These are phyloP conservation scores for Litsea cubeba DNA, from an alignment of 164 flowering plant genomes.

Conservation along the genomic window DNA sequence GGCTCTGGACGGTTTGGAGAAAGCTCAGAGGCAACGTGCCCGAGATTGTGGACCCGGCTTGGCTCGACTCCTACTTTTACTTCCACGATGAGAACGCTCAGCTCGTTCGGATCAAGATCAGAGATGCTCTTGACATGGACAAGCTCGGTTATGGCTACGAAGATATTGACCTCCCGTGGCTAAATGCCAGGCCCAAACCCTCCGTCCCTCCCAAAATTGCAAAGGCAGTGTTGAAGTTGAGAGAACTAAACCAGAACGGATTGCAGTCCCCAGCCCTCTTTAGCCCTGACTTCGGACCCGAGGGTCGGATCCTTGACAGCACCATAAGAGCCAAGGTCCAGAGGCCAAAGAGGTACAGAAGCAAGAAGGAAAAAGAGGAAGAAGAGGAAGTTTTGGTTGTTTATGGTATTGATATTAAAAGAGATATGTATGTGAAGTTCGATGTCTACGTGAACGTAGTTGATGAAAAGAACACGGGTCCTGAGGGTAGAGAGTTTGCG, in stretches of 20 bases:
- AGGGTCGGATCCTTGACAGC: slow-evolving; percentile 16
- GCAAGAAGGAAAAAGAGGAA: slow-evolving; percentile 4
- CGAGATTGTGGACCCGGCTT: slow-evolving; percentile 4
- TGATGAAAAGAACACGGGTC: slow-evolving; percentile 18
- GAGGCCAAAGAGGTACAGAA: slow-evolving; percentile 5
- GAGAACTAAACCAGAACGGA: slow-evolving; percentile 6
- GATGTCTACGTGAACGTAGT: slow-evolving; percentile 23
- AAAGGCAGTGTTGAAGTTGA: slow-evolving; percentile 14
- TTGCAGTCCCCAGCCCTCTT: background rate
- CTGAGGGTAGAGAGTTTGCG: slow-evolving; percentile 26
- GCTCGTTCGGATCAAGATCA: slow-evolving; percentile 14
- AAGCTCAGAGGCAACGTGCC: background rate
- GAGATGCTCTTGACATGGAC: slow-evolving; percentile 19
- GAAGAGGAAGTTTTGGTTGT: slow-evolving; percentile 18
- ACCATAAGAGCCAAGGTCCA: slow-evolving; percentile 12
- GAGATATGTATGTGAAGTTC: slow-evolving; percentile 25
- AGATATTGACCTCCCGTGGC: slow-evolving; percentile 15
- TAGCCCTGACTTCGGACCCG: slow-evolving; percentile 7
- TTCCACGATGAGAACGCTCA: slow-evolving; percentile 13
- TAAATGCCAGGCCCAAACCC: slow-evolving; percentile 25
- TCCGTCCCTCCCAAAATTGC: slow-evolving; percentile 24
- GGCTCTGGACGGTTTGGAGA: slow-evolving; percentile 6
- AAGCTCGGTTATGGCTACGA: slow-evolving; percentile 22
- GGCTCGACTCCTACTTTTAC: slow-evolving; percentile 9
- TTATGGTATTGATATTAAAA: slow-evolving; percentile 20